Base-by-base conservation (phyloP, 2,329 filamentous ascomycete genomes). In the Colletotrichum salicis region DNA sequence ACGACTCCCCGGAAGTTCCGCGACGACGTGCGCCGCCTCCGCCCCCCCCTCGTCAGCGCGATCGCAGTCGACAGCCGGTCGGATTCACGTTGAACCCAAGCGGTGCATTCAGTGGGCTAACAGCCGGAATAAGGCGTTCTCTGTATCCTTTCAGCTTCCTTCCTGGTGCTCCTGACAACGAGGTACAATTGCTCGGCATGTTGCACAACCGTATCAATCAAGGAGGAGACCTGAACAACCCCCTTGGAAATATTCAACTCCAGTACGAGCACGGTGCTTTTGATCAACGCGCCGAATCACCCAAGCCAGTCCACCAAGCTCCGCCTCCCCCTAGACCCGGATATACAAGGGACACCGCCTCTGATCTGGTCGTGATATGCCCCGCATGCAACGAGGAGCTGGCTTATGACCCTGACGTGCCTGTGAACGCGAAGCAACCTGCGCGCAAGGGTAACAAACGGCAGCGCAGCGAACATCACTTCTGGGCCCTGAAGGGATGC, bases 401-500 rank as follows among this genome's bases (percentile, higher is more conserved):
- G 19, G 93, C 94, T 6, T 90, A 92, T 62, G 93, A 95, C 15
- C 90, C 90, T 0, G 79, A 84, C 1, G 82, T 84, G 51, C 75
- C 76, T 24, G 76, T 77, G 5, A 76, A 74, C 19, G 76, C 78
- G 31, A 64, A 73, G 74, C 24, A 77, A 78, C 5, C 79, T 80
- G 0, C 82, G 11, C 81, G 83, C 22, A 86, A 83, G 51, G 83
- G 83, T 19, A 48, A 22, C 59, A 90, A 87, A 76, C 76, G 80
- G 41, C 84, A 86, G 24, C 82, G 84, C 7, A 87, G 86, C 27
- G 95, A 97, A 81, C 91, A 94, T 78, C 93, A 97, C 77, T 96
- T 98, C 73, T 98, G 95, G 95, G 92, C 96, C 1, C 87, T 96
- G 45, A 97, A 95, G 82, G 88, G 88, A 63, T 99, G 96, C 80